A percentile compares a stretch with the other conserved stretches of the same genome.
Evolutionary conservation across 345 rosid species (phyloP).

Genomic region (Pistacia vera): DNA sequence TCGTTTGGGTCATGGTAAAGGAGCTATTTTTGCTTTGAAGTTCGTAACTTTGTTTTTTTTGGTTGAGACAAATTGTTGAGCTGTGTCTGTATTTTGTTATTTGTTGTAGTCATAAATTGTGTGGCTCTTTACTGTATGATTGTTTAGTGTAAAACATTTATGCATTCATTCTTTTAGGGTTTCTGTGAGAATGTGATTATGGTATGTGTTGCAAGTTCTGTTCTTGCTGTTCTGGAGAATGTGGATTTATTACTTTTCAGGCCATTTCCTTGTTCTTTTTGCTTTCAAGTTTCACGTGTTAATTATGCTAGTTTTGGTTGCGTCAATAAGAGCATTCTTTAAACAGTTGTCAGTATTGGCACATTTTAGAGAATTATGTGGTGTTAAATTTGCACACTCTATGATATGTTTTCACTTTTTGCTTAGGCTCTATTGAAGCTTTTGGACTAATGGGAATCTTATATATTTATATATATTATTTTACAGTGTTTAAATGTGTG

Average conservation of each 20-base stretch:
- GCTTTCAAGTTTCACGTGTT: not conserved
- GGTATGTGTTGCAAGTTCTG: not conserved
- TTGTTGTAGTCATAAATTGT: not conserved
- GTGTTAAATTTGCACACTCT: not conserved
- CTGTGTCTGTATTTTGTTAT: not conserved
- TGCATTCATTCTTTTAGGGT: conserved; percentile 9
- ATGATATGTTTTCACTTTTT: not conserved
- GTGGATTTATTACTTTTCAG: not conserved
- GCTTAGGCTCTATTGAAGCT: not conserved
- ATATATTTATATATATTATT: not conserved
- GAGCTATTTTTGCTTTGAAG: conserved; percentile 15
- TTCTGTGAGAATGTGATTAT: conserved; percentile 16
- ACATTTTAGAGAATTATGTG: not conserved
- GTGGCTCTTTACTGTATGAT: not conserved
- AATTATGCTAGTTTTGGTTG: not conserved
- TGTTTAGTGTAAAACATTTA: not conserved
- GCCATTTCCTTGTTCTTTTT: not conserved
- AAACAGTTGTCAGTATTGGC: not conserved
- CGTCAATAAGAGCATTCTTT: not conserved
- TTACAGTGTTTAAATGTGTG: not conserved
- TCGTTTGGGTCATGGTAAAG: conserved; percentile 24
- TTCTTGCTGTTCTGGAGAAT: conserved; percentile 2
- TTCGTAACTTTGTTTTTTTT: conserved; percentile 9
- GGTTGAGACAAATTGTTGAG: not conserved
- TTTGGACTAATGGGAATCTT: not conserved